These are phyloP conservation scores for Citeromyces siamensis DNA, from an alignment of 1,139 yeast genomes.

Conservation along the genomic window DNA sequence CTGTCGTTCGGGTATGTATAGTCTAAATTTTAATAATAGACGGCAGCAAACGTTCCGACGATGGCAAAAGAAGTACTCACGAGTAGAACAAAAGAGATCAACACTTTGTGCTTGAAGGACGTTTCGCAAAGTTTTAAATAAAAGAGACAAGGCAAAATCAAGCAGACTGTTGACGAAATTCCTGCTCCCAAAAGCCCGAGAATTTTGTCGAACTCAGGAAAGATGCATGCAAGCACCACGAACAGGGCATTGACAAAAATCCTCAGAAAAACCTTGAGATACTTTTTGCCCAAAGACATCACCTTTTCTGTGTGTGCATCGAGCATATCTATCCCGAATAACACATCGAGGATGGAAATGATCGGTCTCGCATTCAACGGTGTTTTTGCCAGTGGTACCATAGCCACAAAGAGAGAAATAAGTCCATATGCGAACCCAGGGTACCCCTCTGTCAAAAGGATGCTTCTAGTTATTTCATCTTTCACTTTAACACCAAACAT, in stretches of 20 bases:
- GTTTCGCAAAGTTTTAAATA: constrained; percentile 23
- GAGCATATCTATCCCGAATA: constrained; percentile 14
- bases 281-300: constrained; percentile 6
- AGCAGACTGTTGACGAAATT: constrained; percentile 41
- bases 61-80: constrained; percentile 14
- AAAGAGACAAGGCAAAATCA: constrained; percentile 42
- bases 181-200: constrained; percentile 48
- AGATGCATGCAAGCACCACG: constrained; percentile 35
- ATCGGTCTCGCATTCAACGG: constrained; percentile 86
- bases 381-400: constrained; percentile 79
- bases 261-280: constrained; percentile 18
- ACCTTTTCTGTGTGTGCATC: constrained; percentile 11
- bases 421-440: constrained; percentile 53
- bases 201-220: constrained; percentile 46
- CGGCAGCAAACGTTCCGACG: constrained; percentile 19
- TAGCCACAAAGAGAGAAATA: constrained; percentile 60
- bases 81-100: constrained; percentile 13
- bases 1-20: no score
- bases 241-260: constrained; percentile 37
- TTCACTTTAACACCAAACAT: constrained; percentile 75
- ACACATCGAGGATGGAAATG: constrained; percentile 47
- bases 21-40: no score
- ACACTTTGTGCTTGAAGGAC: constrained; percentile 8
- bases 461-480: constrained; percentile 76
- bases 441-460: constrained; percentile 59